Percentiles rank a stretch among this genome's conserved stretches.
Evolutionary conservation across 2,329 filamentous ascomycete species (phyloP).

Genomic region (Aspergillus puulaauensis): DNA sequence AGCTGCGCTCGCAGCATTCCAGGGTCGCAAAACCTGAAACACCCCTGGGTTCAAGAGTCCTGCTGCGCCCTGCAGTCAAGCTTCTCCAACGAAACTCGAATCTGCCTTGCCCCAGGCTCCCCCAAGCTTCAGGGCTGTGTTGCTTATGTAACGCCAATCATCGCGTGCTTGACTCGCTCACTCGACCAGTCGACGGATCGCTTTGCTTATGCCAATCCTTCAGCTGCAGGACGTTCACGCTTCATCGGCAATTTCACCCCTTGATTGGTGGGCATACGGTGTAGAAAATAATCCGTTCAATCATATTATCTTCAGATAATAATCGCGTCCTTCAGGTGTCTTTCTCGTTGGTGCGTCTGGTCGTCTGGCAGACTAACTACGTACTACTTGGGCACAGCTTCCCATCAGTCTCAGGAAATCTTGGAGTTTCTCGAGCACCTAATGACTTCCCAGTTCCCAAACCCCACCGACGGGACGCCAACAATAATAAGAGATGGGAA

Average conservation of each 20-base stretch:
- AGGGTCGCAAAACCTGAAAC: conserved; percentile 9
- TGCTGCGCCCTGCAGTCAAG: conserved; percentile 13
- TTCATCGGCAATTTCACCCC: background rate
- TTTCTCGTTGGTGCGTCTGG: too few species aligned
- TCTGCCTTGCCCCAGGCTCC: conserved; percentile 11
- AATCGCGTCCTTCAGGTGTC: background rate
- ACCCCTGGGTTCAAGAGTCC: background rate
- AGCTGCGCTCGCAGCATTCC: background rate
- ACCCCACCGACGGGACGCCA: background rate
- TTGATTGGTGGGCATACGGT: background rate
- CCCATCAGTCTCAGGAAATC: background rate
- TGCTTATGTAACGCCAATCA: conserved; percentile 1
- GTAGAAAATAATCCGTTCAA: too few species aligned
- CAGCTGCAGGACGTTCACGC: background rate
- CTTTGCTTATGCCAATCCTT: background rate
- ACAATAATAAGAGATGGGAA: background rate
- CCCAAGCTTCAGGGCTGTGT: background rate
- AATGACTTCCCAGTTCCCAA: background rate
- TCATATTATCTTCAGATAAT: background rate
- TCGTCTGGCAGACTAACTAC: background rate
- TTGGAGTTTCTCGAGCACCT: background rate
- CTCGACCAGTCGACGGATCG: background rate
- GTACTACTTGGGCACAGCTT: background rate
- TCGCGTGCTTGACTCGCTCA: background rate
- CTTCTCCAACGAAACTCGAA: conserved; percentile 2